Conservation (phyloP, 2,329 filamentous ascomycete species). For the Penicillium nordicum region DNA sequence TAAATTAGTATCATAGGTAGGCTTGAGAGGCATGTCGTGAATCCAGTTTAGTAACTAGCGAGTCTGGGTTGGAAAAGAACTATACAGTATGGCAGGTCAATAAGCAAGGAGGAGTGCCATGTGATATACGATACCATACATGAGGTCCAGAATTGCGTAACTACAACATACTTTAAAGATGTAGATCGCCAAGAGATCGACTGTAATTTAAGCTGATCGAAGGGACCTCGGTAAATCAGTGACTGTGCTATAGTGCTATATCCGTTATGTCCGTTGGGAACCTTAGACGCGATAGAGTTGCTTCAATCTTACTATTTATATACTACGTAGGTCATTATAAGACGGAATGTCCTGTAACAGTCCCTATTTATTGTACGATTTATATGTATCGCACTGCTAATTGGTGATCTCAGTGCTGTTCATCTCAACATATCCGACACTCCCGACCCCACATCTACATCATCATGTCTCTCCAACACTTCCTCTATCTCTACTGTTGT, state of each 20-base stretch:
- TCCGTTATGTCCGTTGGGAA: background rate
- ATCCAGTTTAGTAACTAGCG: background rate
- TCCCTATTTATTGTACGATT: background rate
- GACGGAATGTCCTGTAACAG: background rate
- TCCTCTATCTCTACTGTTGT: background rate
- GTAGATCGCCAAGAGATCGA: background rate
- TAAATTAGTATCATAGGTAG: background rate
- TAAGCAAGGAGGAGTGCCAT: background rate
- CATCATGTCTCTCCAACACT: background rate
- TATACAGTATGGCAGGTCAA: background rate
- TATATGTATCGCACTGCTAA: background rate
- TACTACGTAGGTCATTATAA: background rate
- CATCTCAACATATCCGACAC: background rate
- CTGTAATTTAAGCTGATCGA: no score
- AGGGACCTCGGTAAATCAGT: background rate
- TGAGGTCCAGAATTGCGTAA: background rate
- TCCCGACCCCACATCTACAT: background rate
- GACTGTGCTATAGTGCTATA: background rate
- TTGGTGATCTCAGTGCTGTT: background rate
- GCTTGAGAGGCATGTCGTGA: background rate
- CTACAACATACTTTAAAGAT: background rate
- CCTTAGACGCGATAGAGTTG: background rate
- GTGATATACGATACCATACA: background rate
- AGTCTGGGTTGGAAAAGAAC: background rate
- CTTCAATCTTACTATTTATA: background rate